Percentiles rank a stretch among this genome's conserved stretches.
Evolutionary conservation across 306 rosid genomes (phyloP).

Genomic region (Dalbergia cultrata): DNA sequence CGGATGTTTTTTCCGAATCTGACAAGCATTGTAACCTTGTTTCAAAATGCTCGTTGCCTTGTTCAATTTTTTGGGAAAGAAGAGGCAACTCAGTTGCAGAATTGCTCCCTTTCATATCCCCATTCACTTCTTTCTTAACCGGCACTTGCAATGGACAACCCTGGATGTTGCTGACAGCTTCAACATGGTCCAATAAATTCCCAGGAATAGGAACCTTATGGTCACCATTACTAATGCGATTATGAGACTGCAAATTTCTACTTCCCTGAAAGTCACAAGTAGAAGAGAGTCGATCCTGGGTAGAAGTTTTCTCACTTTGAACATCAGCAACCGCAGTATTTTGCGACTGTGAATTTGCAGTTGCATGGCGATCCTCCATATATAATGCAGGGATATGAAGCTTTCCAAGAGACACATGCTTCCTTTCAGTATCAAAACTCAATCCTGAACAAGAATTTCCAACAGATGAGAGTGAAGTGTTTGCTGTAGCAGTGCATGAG

Average conservation of each 20-base stretch:
- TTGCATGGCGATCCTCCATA: constrained; percentile 44
- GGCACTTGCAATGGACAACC: constrained; percentile 62
- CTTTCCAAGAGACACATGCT: constrained; percentile 51
- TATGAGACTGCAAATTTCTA: constrained; percentile 46
- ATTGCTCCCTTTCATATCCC: constrained; percentile 54
- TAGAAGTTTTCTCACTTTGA: constrained; percentile 53
- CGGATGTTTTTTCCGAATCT: constrained; percentile 70
- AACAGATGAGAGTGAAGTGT: constrained; percentile 52
- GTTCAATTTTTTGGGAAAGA: constrained; percentile 58
- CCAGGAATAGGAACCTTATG: constrained; percentile 47
- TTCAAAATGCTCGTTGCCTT: constrained; percentile 46
- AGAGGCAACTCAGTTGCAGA: constrained; percentile 59
- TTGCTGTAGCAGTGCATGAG: constrained; percentile 51
- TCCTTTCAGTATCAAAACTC: constrained; percentile 53
- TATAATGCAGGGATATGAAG: constrained; percentile 47
- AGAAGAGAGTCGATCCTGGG: constrained; percentile 64
- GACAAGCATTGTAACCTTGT: constrained; percentile 47
- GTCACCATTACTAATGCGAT: constrained; percentile 55
- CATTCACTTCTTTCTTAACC: constrained; percentile 60
- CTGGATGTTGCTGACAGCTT: constrained; percentile 59
- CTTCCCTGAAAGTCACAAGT: constrained; percentile 57
- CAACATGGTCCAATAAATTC: constrained; percentile 42
- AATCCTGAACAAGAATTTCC: constrained; percentile 65
- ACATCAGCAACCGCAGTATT: constrained; percentile 47
- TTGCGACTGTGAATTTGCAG: constrained; percentile 53